Evolutionary conservation across 176 grass and related monocot species (phyloP).

Genomic region (Musa acuminata): DNA sequence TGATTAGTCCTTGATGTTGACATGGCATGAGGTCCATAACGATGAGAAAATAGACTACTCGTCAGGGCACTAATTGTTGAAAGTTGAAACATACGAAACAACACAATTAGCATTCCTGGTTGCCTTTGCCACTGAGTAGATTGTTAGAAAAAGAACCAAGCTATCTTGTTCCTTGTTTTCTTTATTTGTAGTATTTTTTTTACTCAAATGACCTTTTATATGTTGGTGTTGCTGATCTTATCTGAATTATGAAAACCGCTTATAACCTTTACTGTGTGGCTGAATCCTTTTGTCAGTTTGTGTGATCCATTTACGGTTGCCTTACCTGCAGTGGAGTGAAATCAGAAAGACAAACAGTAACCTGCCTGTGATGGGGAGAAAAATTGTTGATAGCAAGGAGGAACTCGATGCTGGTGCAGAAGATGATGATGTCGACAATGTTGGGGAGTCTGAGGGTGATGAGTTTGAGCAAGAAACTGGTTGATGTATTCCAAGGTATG

Average conservation of each 20-base stretch:
- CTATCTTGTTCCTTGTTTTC: not conserved
- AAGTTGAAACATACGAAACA: not conserved
- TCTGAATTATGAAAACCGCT: no score
- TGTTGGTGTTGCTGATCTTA: not conserved
- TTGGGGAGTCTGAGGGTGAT: slow-evolving; percentile 83
- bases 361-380: slow-evolving; percentile 65
- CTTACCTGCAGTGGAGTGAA: slow-evolving; percentile 45
- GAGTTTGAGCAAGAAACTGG: slow-evolving; percentile 88
- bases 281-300: no score
- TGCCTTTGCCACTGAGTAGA: not conserved
- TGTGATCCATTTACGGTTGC: not conserved
- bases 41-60: not conserved
- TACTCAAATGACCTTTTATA: not conserved
- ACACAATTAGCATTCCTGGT: not conserved
- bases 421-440: slow-evolving; percentile 77
- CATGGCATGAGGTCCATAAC: no score
- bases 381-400: slow-evolving; percentile 54
- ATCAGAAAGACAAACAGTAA: slow-evolving; percentile 84
- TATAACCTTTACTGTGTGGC: no score
- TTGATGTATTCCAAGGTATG: slow-evolving; percentile 25
- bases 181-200: not conserved
- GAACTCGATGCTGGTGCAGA: slow-evolving; percentile 68
- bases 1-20: no score
- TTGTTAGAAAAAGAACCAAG: not conserved
- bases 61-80: not conserved